Conservation (phyloP, 768 basidiomycete genomes). For the Rickenella mellea region DNA sequence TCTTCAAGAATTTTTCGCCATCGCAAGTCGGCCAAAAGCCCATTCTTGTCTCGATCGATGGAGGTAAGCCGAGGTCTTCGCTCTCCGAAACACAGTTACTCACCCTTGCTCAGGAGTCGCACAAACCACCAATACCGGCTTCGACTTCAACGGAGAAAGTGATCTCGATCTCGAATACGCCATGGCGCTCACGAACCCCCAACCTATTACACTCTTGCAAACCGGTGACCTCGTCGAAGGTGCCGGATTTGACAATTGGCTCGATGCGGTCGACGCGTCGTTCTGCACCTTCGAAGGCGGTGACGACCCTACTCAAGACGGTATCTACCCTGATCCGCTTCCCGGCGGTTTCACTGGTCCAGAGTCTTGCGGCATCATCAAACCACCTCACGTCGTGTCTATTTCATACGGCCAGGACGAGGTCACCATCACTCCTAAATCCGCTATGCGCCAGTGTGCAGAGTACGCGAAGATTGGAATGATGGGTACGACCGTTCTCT, state of each 20-base stretch:
- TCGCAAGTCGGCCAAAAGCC: slow-evolving; percentile 30
- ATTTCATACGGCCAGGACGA: slow-evolving; percentile 31
- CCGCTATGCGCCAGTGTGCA: slow-evolving; percentile 32
- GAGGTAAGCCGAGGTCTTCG: slow-evolving; percentile 21
- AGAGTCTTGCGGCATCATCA: slow-evolving; percentile 26
- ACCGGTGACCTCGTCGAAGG: slow-evolving; percentile 34
- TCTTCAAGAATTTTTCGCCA: slow-evolving; percentile 27
- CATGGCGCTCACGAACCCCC: slow-evolving; percentile 35
- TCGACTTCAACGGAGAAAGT: slow-evolving; percentile 24
- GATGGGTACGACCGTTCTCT: slow-evolving; percentile 37
- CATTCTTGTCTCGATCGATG: slow-evolving; percentile 20
- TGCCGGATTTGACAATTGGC: slow-evolving; percentile 39
- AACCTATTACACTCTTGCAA: slow-evolving; percentile 32
- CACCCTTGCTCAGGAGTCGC: slow-evolving; percentile 13
- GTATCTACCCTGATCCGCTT: slow-evolving; percentile 30
- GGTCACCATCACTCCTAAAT: slow-evolving; percentile 22
- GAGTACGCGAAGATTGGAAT: slow-evolving; percentile 43
- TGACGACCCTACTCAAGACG: slow-evolving; percentile 29
- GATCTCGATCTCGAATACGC: slow-evolving; percentile 59
- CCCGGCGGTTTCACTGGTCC: slow-evolving; percentile 28
- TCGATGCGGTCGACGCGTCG: slow-evolving; percentile 35
- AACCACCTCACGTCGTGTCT: slow-evolving; percentile 32
- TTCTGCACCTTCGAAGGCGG: slow-evolving; percentile 37
- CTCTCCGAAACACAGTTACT: slow-evolving; percentile 11
- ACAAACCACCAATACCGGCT: slow-evolving; percentile 1